Conservation (phyloP, 345 rosid genomes). For the rapeseed (Brassica napus) region DNA sequence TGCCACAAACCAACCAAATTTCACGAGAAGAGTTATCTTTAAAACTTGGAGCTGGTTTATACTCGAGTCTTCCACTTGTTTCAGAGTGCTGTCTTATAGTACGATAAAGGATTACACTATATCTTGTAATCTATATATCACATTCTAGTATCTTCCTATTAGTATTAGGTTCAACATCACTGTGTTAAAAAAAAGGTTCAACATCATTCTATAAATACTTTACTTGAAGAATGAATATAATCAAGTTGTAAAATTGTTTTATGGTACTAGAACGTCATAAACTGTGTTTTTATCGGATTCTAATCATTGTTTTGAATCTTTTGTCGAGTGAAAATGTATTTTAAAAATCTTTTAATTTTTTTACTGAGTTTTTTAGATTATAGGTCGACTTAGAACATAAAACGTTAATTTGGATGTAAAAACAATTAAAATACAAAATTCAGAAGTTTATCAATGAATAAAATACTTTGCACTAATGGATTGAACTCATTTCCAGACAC, state of each 20-base stretch:
- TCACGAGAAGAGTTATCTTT: constrained; percentile 1
- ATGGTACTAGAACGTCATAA: background rate
- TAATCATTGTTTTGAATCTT: background rate
- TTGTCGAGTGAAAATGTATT: too few relatives aligned
- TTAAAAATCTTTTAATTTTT: too few relatives aligned
- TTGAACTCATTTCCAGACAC: too few relatives aligned
- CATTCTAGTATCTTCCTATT: background rate
- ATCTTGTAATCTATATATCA: background rate
- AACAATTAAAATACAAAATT: too few relatives aligned
- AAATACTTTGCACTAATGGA: too few relatives aligned
- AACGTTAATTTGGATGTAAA: too few relatives aligned
- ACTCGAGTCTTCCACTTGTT: background rate
- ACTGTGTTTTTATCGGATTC: background rate
- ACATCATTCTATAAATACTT: background rate
- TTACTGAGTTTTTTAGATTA: too few relatives aligned
- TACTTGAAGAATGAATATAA: background rate
- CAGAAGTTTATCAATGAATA: too few relatives aligned
- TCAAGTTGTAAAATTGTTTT: too few relatives aligned
- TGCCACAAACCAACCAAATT: background rate
- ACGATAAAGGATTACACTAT: background rate
- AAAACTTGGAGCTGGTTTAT: background rate
- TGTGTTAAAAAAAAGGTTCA: too few relatives aligned
- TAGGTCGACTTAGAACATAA: too few relatives aligned
- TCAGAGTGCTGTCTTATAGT: background rate
- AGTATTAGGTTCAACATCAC: background rate